Conservation (phyloP, 2,329 filamentous ascomycete genomes). For the Zelopaecilomyces penicillatus region DNA sequence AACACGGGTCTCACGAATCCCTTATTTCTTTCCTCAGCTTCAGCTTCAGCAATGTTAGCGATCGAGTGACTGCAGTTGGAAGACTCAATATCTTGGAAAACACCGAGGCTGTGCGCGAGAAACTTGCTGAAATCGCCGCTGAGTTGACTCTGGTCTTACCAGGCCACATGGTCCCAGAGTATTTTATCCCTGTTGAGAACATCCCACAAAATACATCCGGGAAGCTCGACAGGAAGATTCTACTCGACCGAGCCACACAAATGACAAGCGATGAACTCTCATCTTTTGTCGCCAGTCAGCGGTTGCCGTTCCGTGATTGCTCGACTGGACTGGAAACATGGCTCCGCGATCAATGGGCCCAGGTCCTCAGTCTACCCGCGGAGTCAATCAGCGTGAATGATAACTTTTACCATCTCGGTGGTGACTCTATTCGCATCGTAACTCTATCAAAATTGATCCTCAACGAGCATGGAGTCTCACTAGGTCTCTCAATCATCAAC, state of each 20-base stretch:
- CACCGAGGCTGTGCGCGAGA: not conserved
- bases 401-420: constrained; percentile 14
- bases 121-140: not conserved
- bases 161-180: constrained; percentile 13
- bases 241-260: not conserved
- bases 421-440: constrained; percentile 14
- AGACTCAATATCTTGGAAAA: not conserved
- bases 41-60: not conserved
- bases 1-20: not conserved
- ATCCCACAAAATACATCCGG: constrained; percentile 6
- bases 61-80: not conserved
- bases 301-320: not conserved
- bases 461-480: constrained; percentile 6
- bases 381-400: constrained; percentile 11
- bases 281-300: not conserved
- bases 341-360: constrained; percentile 3
- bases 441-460: constrained; percentile 10
- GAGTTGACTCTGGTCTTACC: constrained; percentile 12
- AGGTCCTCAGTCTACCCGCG: constrained; percentile 1
- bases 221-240: constrained; percentile 5
- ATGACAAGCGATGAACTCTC: not conserved
- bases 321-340: constrained; percentile 1
- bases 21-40: constrained; percentile 1
- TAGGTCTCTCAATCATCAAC: constrained; percentile 12
- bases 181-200: constrained; percentile 1